Evolutionary conservation across 176 grass and related monocot genomes (phyloP).

Genomic region (Paspalum notatum): DNA sequence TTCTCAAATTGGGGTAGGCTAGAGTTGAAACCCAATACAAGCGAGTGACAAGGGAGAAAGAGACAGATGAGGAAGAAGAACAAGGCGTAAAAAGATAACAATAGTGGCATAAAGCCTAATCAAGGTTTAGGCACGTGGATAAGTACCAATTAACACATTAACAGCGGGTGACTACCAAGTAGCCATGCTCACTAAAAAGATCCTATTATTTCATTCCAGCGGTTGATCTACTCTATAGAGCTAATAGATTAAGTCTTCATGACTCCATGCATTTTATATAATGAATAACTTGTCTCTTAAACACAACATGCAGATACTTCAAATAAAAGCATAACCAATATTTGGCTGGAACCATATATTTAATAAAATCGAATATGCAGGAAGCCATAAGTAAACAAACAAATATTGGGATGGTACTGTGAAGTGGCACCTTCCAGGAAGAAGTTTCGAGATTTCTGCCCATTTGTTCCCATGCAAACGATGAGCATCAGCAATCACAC

Average conservation of each 20-base stretch:
- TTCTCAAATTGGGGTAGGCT: too few relatives aligned
- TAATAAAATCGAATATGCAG: neutral
- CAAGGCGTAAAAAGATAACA: too few relatives aligned
- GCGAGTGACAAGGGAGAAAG: too few relatives aligned
- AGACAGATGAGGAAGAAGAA: too few relatives aligned
- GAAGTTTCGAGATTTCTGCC: constrained; percentile 92
- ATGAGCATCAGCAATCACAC: constrained; percentile 72
- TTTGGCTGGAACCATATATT: neutral
- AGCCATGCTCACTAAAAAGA: neutral
- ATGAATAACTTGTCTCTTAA: neutral
- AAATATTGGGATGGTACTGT: constrained; percentile 22
- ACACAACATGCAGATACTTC: neutral
- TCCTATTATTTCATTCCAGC: constrained; percentile 12
- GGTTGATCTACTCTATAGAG: constrained; percentile 1
- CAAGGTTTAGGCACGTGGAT: too few relatives aligned
- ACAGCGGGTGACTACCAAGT: neutral
- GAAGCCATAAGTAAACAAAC: constrained; percentile 15
- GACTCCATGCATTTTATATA: constrained; percentile 31
- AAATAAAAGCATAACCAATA: neutral
- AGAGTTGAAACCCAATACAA: too few relatives aligned
- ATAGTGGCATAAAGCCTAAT: too few relatives aligned
- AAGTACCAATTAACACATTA: neutral
- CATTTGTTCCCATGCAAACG: constrained; percentile 92
- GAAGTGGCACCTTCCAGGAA: constrained; percentile 86
- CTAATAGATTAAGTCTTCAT: neutral